Evolutionary conservation across 805 yeast species (phyloP).

Genomic region (Phaffomyces thermotolerans): DNA sequence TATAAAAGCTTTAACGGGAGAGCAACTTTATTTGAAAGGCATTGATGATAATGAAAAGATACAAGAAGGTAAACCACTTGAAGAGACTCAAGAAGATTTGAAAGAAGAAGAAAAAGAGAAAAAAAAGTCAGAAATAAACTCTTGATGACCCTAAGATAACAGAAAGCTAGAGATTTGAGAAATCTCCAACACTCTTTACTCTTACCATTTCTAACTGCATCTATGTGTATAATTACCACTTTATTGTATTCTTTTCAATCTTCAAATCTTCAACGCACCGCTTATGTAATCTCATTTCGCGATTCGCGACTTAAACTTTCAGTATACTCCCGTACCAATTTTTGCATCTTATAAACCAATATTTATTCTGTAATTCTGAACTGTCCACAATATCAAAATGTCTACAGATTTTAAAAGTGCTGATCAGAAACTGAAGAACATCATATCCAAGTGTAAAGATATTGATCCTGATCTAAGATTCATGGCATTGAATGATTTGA

Average conservation of each 20-base stretch:
- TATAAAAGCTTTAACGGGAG: slow-evolving; percentile 16
- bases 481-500: slow-evolving; percentile 78
- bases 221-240: too few species aligned
- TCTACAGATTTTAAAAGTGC: slow-evolving; percentile 25
- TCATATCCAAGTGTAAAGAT: slow-evolving; percentile 42
- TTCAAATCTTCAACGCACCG: too few species aligned
- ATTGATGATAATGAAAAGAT: slow-evolving; percentile 12
- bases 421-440: slow-evolving; percentile 20
- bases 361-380: too few species aligned
- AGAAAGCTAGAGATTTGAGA: slow-evolving; percentile 5
- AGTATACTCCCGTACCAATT: too few species aligned
- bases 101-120: neutral
- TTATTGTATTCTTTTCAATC: neutral
- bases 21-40: slow-evolving; percentile 12
- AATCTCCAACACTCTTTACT: too few species aligned
- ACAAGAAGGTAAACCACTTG: neutral
- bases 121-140: slow-evolving; percentile 9
- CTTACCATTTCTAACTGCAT: too few species aligned
- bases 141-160: slow-evolving; percentile 9
- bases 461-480: slow-evolving; percentile 78
- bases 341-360: too few species aligned
- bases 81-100: neutral
- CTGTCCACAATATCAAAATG: slow-evolving; percentile 2
- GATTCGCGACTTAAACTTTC: too few species aligned
- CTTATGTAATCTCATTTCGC: too few species aligned